Base-by-base conservation (phyloP, 129 eudicot species). In the Heracleum sosnowskyi region DNA sequence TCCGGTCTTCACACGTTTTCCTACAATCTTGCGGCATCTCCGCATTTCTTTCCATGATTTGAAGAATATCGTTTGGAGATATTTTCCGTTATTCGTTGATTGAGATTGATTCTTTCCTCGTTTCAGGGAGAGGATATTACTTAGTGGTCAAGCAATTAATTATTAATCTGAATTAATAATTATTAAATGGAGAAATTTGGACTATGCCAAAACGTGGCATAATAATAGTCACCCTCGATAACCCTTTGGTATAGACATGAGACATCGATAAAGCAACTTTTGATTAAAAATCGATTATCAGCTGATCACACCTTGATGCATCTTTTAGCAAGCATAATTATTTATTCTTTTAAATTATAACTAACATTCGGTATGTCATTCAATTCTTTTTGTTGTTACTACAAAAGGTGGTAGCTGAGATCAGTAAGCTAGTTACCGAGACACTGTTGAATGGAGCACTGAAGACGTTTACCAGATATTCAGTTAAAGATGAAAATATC, bases 371-470 rank as follows among this genome's bases (percentile, higher is more conserved):
- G 36, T 80, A n/a, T n/a, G 57, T 55, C 64, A 29, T 16, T 63
- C 26, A 44, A 37, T 49, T 34, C 74, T 55, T 36, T 63, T 53
- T 79, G 69, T 81, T 81, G 79, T 73, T 66, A 60, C 79, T 78
- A 29, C 80, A 75, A 78, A 93, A 77, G 98, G 97, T 91, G 40
- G 97, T 95, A 62, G 98, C 98, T 78, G 87, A 96, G 76, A 91
- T 95, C 83, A 95, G 91, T 82, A 96, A 95, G 86, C 88, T 95
- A 49, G 87, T 95, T 34, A 95, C 97, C 63, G 91, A 79, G 85
- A 94, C 89, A 44, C 85, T 95, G 46, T 45, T 95, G 88, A 92
- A 91, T 35, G 98, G 98, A 80, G 98, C 98, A 77, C 85, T 95
- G 87, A 92, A 92, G 74, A 90, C 98, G 33, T 95, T 95, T 79